phyloP scores from a whole-genome alignment of 2,329 filamentous ascomycete genomes.

The Epicoccum sorghinum region DNA sequence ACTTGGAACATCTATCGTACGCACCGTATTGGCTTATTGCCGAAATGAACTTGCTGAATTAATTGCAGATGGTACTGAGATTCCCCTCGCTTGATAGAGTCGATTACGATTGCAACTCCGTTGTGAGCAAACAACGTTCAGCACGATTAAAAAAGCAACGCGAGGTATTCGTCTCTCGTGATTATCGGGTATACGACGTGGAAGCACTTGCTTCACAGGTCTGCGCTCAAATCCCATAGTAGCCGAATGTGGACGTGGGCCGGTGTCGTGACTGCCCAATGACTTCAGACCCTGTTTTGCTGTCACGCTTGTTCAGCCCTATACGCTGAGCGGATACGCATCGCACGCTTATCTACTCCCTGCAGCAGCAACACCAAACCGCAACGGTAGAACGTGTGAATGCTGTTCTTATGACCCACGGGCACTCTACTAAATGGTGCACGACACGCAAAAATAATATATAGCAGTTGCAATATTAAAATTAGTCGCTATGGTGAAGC shows the following conservation, averaged over 20 bases:
- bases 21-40: too few relatives aligned
- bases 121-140: too few relatives aligned
- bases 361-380: not conserved
- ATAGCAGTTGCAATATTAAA: not conserved
- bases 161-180: not conserved
- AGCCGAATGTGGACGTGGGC: not conserved
- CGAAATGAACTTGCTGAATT: too few relatives aligned
- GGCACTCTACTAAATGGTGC: too few relatives aligned
- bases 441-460: not conserved
- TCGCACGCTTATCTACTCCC: not conserved
- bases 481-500: not conserved
- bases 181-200: not conserved
- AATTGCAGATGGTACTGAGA: too few relatives aligned
- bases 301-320: slow-evolving; percentile 13
- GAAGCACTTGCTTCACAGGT: not conserved
- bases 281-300: slow-evolving; percentile 4
- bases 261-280: slow-evolving; percentile 3
- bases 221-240: not conserved
- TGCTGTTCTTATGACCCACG: too few relatives aligned
- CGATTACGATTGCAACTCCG: too few relatives aligned
- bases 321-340: slow-evolving; percentile 4
- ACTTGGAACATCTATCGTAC: not conserved
- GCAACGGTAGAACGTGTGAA: too few relatives aligned
- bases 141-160: too few relatives aligned
- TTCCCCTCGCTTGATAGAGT: too few relatives aligned